These are phyloP conservation scores for Cryptococcus sp. DNA, from an alignment of 1,284 basidiomycete species.

Conservation along the genomic window DNA sequence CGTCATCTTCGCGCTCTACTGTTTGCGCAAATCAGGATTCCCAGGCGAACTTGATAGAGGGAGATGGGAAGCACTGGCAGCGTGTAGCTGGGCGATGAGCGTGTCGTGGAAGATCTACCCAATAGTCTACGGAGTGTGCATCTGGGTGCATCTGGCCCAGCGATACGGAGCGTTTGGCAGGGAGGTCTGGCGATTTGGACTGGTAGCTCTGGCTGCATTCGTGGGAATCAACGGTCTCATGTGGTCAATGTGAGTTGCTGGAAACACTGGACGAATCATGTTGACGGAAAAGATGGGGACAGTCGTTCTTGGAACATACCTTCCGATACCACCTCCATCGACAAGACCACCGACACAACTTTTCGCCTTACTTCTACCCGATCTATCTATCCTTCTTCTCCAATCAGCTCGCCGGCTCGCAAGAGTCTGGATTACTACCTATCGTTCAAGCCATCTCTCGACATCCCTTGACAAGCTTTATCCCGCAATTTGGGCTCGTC, in stretches of 20 bases:
- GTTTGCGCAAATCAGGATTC: conserved; percentile 7
- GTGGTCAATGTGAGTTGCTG: conserved; percentile 65
- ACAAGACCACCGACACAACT: conserved; percentile 95
- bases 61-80: conserved; percentile 52
- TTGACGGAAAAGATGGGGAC: conserved; percentile 67
- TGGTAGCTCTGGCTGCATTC: conserved; percentile 66
- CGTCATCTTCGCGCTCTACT: conserved; percentile 63
- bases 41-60: neutral
- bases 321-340: conserved; percentile 89
- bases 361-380: conserved; percentile 93
- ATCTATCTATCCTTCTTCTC: conserved; percentile 63
- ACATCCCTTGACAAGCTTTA: conserved; percentile 41
- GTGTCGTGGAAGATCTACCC: conserved; percentile 97
- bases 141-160: conserved; percentile 58
- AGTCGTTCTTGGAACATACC: conserved; percentile 83
- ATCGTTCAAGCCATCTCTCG: conserved; percentile 13
- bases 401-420: conserved; percentile 42
- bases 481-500: conserved; percentile 49
- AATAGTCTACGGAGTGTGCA: conserved; percentile 75
- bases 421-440: neutral
- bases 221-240: conserved; percentile 59
- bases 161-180: conserved; percentile 52
- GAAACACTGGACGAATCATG: neutral
- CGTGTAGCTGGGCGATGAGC: conserved; percentile 66
- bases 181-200: conserved; percentile 61